phyloP scores from a whole-genome alignment of 2,329 filamentous ascomycete genomes.

The Verticillium albo-atrum region DNA sequence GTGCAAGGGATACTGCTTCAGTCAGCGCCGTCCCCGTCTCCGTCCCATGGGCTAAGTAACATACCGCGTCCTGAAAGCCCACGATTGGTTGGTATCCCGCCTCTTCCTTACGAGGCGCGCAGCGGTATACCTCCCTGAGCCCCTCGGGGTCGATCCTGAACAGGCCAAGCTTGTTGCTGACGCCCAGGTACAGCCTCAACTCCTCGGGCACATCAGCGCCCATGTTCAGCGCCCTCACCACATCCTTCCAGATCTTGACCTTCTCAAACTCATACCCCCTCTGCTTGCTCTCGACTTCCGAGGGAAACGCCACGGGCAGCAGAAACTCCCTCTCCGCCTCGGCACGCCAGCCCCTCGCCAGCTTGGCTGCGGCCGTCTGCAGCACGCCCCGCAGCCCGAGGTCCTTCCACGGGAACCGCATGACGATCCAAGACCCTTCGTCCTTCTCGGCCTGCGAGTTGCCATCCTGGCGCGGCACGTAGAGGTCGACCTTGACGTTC shows the following conservation, averaged over 20 bases:
- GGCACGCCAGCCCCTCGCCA: slow-evolving; percentile 42
- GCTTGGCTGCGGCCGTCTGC: slow-evolving; percentile 43
- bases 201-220: slow-evolving; percentile 55
- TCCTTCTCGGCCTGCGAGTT: slow-evolving; percentile 34
- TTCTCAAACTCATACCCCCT: slow-evolving; percentile 55
- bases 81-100: slow-evolving; percentile 61
- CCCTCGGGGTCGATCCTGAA: slow-evolving; percentile 61
- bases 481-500: slow-evolving; percentile 62
- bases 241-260: slow-evolving; percentile 64
- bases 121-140: slow-evolving; percentile 54
- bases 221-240: slow-evolving; percentile 51
- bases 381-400: slow-evolving; percentile 41
- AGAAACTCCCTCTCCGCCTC: slow-evolving; percentile 60
- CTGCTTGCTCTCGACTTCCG: slow-evolving; percentile 49
- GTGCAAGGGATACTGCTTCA: slow-evolving; percentile 60
- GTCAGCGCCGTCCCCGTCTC: background rate
- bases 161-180: slow-evolving; percentile 60
- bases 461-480: slow-evolving; percentile 54
- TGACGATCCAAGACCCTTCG: slow-evolving; percentile 55
- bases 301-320: slow-evolving; percentile 61
- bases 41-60: too few relatives aligned
- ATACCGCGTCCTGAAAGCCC: slow-evolving; percentile 66
- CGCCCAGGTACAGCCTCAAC: slow-evolving; percentile 61
- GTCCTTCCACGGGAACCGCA: slow-evolving; percentile 61
- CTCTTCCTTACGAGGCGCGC: slow-evolving; percentile 52